Evolutionary conservation across 768 basidiomycete genomes (phyloP).

Genomic region (Rhodotorula sphaerocarpa): DNA sequence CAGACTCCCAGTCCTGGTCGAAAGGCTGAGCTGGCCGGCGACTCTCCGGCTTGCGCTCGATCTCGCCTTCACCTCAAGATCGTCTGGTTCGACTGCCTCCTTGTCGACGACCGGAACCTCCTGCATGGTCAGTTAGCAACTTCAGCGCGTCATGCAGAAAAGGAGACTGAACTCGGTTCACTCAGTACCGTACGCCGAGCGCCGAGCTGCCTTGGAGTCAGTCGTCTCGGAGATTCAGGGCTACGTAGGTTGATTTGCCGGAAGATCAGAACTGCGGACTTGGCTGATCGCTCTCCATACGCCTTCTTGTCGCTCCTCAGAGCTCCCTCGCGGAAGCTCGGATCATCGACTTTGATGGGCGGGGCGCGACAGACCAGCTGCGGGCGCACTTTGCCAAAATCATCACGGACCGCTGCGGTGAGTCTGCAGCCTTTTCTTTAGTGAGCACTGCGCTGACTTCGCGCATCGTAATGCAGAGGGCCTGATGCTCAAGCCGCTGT

Average conservation of each 20-base stretch:
- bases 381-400: slow-evolving; percentile 49
- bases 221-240: slow-evolving; percentile 54
- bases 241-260: slow-evolving; percentile 43
- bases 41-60: slow-evolving; percentile 64
- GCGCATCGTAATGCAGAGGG: slow-evolving; percentile 20
- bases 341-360: slow-evolving; percentile 47
- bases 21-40: neutral
- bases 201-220: slow-evolving; percentile 58
- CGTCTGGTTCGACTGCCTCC: slow-evolving; percentile 77
- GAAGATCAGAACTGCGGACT: too few species aligned
- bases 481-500: slow-evolving; percentile 39
- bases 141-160: neutral
- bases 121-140: slow-evolving; percentile 42
- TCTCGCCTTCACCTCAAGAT: slow-evolving; percentile 53
- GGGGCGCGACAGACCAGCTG: slow-evolving; percentile 1
- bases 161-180: neutral
- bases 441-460: neutral
- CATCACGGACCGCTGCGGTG: slow-evolving; percentile 50
- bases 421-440: neutral
- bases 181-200: slow-evolving; percentile 51
- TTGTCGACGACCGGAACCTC: slow-evolving; percentile 58
- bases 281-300: neutral
- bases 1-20: slow-evolving; percentile 4
- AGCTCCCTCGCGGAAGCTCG: slow-evolving; percentile 55
- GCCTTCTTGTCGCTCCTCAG: too few species aligned